Evolutionary conservation across 1,284 basidiomycete genomes (phyloP).

Genomic region (Puccinia novopanici): DNA sequence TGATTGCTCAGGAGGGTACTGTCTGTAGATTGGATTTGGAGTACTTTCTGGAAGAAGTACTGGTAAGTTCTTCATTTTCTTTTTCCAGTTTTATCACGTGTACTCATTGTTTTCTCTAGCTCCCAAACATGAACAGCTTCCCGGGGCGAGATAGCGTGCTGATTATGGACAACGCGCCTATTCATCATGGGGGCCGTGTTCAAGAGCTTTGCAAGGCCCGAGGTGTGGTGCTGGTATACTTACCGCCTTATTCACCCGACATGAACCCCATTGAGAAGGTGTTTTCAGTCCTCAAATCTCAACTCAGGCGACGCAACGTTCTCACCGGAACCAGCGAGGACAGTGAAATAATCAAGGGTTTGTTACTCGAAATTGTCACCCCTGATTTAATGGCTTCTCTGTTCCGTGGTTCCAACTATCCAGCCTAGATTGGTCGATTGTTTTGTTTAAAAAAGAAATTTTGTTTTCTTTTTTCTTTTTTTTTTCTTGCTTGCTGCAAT

Average conservation of each 20-base stretch:
- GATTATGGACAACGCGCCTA: not conserved
- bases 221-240: not conserved
- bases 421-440: too few relatives aligned
- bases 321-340: not conserved
- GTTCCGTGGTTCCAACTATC: not conserved
- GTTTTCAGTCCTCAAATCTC: not conserved
- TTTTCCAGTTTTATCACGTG: too few relatives aligned
- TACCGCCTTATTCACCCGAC: conserved; percentile 24
- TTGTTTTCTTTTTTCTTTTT: not conserved
- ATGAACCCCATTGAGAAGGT: conserved; percentile 31
- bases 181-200: conserved; percentile 10
- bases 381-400: not conserved
- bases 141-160: conserved; percentile 1
- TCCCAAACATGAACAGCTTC: conserved; percentile 8
- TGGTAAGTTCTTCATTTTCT: too few relatives aligned
- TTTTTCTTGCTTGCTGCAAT: too few relatives aligned
- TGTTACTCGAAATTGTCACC: not conserved
- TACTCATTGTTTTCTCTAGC: too few relatives aligned
- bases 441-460: too few relatives aligned
- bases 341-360: not conserved
- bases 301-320: not conserved
- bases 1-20: not conserved
- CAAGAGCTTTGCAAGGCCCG: not conserved
- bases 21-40: not conserved
- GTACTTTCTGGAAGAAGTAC: not conserved